These are phyloP conservation scores for Corchorus olitorius DNA, from an alignment of 345 rosid species.

Conservation along the genomic window DNA sequence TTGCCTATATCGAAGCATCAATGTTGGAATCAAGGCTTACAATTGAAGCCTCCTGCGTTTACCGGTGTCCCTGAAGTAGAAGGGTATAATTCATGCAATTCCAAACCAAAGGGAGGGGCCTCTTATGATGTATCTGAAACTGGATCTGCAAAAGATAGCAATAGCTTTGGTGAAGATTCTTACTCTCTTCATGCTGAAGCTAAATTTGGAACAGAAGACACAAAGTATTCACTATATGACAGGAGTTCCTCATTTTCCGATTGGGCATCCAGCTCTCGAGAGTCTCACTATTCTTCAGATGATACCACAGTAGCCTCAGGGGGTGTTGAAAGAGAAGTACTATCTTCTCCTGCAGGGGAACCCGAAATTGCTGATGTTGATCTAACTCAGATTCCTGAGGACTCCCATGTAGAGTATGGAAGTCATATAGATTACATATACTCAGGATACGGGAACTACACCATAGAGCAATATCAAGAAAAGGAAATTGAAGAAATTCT, in stretches of 20 bases:
- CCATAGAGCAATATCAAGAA: constrained; percentile 41
- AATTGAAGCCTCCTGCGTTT: constrained; percentile 15
- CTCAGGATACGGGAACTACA: constrained; percentile 35
- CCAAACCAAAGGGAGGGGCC: constrained; percentile 21
- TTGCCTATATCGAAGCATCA: constrained; percentile 57
- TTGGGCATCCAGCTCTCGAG: constrained; percentile 23
- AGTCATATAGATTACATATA: constrained; percentile 26
- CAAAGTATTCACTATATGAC: constrained; percentile 14
- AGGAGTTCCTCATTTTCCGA: constrained; percentile 27
- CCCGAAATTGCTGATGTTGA: constrained; percentile 19
- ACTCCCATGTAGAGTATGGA: constrained; percentile 31
- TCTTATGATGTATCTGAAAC: constrained; percentile 26
- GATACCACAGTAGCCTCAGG: neutral
- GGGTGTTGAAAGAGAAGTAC: constrained; percentile 24
- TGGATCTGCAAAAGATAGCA: constrained; percentile 52
- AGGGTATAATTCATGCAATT: neutral
- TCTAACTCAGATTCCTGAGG: constrained; percentile 34
- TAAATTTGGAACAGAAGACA: constrained; percentile 25
- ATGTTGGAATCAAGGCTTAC: constrained; percentile 39
- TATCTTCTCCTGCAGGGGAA: constrained; percentile 12
- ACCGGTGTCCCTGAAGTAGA: constrained; percentile 26
- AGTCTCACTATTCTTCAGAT: constrained; percentile 20
- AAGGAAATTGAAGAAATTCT: constrained; percentile 49
- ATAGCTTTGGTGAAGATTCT: constrained; percentile 41
- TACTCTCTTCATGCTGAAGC: constrained; percentile 26